A percentile compares a stretch with the other conserved stretches of the same genome.
Evolutionary conservation across 495 filamentous ascomycete genomes (phyloP).

Genomic region (Penicillium subrubescens): DNA sequence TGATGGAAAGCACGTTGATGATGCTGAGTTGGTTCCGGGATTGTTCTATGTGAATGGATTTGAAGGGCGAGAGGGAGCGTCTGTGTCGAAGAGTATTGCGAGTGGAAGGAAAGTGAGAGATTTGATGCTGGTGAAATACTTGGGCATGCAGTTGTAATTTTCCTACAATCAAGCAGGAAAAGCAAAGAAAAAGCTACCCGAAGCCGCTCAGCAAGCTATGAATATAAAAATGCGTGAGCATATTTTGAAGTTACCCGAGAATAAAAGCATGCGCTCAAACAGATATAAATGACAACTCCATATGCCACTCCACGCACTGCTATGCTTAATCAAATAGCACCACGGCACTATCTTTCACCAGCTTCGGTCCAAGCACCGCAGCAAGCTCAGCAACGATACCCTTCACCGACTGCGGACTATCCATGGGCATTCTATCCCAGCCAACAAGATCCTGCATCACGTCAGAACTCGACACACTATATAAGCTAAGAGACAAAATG

Average conservation of each 20-base stretch:
- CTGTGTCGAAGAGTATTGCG: slow-evolving; percentile 1
- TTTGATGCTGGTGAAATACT: background rate
- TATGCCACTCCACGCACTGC: background rate
- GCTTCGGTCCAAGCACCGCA: slow-evolving; percentile 70
- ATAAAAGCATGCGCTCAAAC: background rate
- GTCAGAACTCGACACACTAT: slow-evolving; percentile 28
- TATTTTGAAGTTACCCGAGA: no score
- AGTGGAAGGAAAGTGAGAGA: slow-evolving; percentile 17
- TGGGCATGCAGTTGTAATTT: background rate
- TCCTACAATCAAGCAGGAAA: background rate
- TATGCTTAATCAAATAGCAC: slow-evolving; percentile 42
- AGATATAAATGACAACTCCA: background rate
- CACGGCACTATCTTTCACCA: slow-evolving; percentile 56
- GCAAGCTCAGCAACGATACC: slow-evolving; percentile 74
- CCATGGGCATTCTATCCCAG: slow-evolving; percentile 65
- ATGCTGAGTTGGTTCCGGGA: background rate
- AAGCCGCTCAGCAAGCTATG: background rate
- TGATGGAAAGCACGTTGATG: background rate
- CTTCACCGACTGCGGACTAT: slow-evolving; percentile 57
- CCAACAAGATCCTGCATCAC: slow-evolving; percentile 56
- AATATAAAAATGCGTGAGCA: background rate
- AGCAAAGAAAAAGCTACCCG: background rate
- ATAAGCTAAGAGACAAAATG: background rate
- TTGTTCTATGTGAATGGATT: slow-evolving; percentile 1
- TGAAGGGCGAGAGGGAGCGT: background rate